phyloP scores from a whole-genome alignment of 768 basidiomycete species.

The Leccinellum rugosiceps region DNA sequence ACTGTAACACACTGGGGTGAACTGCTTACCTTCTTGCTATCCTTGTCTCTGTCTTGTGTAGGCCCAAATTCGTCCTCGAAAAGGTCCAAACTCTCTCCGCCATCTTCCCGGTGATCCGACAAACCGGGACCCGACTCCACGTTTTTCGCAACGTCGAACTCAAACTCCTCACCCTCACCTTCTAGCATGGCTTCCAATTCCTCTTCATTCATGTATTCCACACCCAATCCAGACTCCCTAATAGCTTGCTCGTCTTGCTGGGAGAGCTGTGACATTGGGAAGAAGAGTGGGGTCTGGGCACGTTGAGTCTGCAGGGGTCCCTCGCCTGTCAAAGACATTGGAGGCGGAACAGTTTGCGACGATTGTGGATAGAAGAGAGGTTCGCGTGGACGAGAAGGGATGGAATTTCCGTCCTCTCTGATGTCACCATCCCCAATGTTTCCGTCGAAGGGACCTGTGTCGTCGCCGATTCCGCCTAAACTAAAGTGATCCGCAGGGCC shows the following conservation, averaged over 20 bases:
- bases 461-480: neutral
- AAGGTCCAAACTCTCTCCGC: conserved; percentile 26
- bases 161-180: conserved; percentile 34
- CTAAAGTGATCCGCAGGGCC: conserved; percentile 11
- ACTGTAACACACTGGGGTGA: neutral
- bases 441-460: conserved; percentile 1
- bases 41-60: conserved; percentile 26
- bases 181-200: conserved; percentile 51
- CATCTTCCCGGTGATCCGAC: conserved; percentile 7
- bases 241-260: conserved; percentile 50
- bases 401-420: conserved; percentile 1
- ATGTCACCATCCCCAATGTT: neutral
- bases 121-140: neutral
- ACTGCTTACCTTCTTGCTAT: conserved; percentile 25
- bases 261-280: conserved; percentile 60
- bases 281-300: conserved; percentile 34
- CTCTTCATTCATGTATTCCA: conserved; percentile 61
- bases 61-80: conserved; percentile 34
- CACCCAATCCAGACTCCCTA: conserved; percentile 59
- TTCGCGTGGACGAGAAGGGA: conserved; percentile 6
- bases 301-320: conserved; percentile 7
- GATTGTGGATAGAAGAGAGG: conserved; percentile 26
- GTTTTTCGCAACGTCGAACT: conserved; percentile 16
- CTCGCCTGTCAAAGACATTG: neutral
- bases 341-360: conserved; percentile 18